phyloP scores from a whole-genome alignment of 805 yeast species.

The Huiozyma sinensis region DNA sequence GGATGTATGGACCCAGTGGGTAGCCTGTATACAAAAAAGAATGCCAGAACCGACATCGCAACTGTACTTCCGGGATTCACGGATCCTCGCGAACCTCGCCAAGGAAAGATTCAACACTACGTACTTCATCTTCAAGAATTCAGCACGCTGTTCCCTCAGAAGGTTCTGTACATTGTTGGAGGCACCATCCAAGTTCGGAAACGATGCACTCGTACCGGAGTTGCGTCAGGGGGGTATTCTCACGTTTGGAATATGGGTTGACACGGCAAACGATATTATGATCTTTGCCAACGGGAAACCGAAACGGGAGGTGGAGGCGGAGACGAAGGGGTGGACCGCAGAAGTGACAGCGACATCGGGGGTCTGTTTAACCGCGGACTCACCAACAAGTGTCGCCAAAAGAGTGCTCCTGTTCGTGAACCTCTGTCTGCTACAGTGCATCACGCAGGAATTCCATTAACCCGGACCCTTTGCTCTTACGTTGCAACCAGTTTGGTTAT shows the following conservation, averaged over 20 bases:
- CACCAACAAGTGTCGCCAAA: neutral
- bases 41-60: too few relatives aligned
- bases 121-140: neutral
- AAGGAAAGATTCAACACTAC: neutral
- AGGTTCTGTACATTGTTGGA: neutral
- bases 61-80: too few relatives aligned
- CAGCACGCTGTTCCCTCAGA: neutral
- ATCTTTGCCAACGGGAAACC: slow-evolving; percentile 2
- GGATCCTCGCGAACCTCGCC: neutral
- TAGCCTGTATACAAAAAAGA: neutral
- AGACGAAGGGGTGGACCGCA: neutral
- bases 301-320: neutral
- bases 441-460: neutral
- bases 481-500: too few relatives aligned
- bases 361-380: neutral
- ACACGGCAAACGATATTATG: slow-evolving; percentile 2
- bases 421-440: slow-evolving; percentile 1
- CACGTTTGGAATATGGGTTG: slow-evolving; percentile 6
- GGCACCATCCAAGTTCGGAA: too few relatives aligned
- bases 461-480: neutral
- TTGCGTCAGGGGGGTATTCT: too few relatives aligned
- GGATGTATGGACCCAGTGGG: neutral
- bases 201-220: too few relatives aligned
- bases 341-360: neutral
- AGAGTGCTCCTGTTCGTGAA: slow-evolving; percentile 2